Evolutionary conservation across 164 flowering plant species (phyloP), one percentile per base, ranked within the genome.

Genomic region (Pachysandra terminalis): DNA sequence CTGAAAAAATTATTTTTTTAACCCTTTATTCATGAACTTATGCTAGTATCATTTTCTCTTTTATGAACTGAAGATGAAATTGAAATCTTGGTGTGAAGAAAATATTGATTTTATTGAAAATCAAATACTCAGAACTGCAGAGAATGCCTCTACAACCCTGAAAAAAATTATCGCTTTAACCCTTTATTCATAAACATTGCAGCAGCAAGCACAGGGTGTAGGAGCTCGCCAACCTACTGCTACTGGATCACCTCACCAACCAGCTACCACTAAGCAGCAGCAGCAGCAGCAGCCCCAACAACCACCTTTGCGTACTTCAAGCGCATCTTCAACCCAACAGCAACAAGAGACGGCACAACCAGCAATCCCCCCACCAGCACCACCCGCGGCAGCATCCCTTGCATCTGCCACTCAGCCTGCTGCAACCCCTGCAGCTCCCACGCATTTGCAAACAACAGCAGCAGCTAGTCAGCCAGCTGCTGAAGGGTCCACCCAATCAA

Each of bases 241-340:
- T 40, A n/a, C n/a, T n/a, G n/a, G n/a, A n/a, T n/a, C n/a, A n/a
- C n/a, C n/a, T n/a, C n/a, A n/a, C n/a, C n/a, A n/a, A n/a, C n/a
- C n/a, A n/a, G n/a, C n/a, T n/a, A n/a, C n/a, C n/a, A n/a, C n/a
- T n/a, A n/a, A 14, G 81, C 76, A 53, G n/a, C n/a, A n/a, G n/a
- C n/a, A n/a, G n/a, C n/a, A n/a, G n/a, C n/a, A n/a, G 63, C 49
- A 19, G 23, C 23, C 59, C 24, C 70, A 61, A 60, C 65, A 81
- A 69, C 87, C 85, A 32, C 71, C 85, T 54, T 83, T 89, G 64
- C 88, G 86, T 22, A 64, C 84, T 40, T 76, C 86, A 37, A 83
- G 81, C 67, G 56, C 79, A 72, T 75, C 85, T 27, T 80, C 93
- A 32, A 78, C 81, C 67, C 75, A 71, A 74, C 59, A 70, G 68